Evolutionary conservation across 495 filamentous ascomycete species (phyloP), one percentile per base, ranked within the genome.

Genomic region (Talaromyces trachyspermus): DNA sequence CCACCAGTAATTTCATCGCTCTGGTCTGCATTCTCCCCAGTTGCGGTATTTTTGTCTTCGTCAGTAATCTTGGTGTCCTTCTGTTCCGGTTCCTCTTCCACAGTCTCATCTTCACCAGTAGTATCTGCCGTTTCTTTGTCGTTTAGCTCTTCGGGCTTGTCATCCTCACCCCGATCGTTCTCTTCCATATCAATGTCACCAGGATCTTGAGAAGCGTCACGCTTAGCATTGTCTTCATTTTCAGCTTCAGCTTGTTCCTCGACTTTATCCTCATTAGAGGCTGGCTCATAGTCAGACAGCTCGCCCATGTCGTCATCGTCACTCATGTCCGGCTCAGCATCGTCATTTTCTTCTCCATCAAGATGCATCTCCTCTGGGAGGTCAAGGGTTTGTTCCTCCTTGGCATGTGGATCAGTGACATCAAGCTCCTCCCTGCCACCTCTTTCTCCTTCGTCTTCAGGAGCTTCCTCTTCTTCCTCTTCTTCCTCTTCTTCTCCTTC

Each of bases 291-390:
- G 43, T 90, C 81, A 65, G 64, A 65, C 26, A 89, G 77, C 49
- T 88, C 83, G 39, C 89, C 87, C 42, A 87, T 80, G 37, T 83
- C 72, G 24, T 83, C 83, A 47, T 84, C 80, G 23, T 84, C 83
- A 48, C 83, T 80, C 49, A 80, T 76, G 39, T 84, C 84, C 45
- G 77, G 75, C 17, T 75, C 78, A 33, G 81, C 81, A 22, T 72
- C 64, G 39, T 80, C 80, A 42, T 77, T 74, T 37, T 85, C 78
- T 44, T 81, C 70, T 20, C 74, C 78, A 57, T 85, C 84, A 25
- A 88, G 68, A 32, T 83, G 70, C 69, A 88, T 79, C 52, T 86
- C 81, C 18, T 88, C 81, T 4, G 80, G 81, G 26, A 84, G 66
- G 22, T 85, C 81, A 11, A 85, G 66, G 0, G 71, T 71, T 25